Conservation (phyloP, 2,329 filamentous ascomycete genomes). For the Fusarium haematococcum region DNA sequence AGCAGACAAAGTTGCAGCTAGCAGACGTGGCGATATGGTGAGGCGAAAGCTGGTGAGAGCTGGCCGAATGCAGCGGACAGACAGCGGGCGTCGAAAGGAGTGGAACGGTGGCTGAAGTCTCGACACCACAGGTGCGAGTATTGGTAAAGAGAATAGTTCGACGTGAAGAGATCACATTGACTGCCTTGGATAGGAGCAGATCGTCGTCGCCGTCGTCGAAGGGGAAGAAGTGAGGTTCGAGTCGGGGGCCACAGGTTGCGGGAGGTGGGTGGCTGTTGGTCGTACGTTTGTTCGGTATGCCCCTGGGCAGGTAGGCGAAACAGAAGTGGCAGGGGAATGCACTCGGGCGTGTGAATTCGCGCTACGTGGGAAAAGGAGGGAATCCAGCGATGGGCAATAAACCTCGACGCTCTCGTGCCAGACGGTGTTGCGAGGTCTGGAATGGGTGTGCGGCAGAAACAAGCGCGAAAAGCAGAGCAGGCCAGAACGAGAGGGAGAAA, state of each 20-base stretch:
- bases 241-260: slow-evolving; percentile 2
- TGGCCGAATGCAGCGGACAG: slow-evolving; percentile 41
- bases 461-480: slow-evolving; percentile 37
- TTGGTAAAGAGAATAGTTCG: slow-evolving; percentile 16
- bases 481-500: slow-evolving; percentile 33
- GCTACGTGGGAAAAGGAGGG: slow-evolving; percentile 32
- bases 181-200: slow-evolving; percentile 5
- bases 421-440: slow-evolving; percentile 48
- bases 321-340: slow-evolving; percentile 23
- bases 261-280: slow-evolving; percentile 15
- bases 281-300: slow-evolving; percentile 26
- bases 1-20: slow-evolving; percentile 36
- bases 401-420: slow-evolving; percentile 48
- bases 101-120: slow-evolving; percentile 37
- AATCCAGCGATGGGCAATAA: slow-evolving; percentile 36
- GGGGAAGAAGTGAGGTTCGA: slow-evolving; percentile 12
- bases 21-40: slow-evolving; percentile 26
- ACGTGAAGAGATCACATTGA: slow-evolving; percentile 10
- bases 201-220: slow-evolving; percentile 22
- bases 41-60: slow-evolving; percentile 33
- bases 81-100: slow-evolving; percentile 35
- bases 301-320: slow-evolving; percentile 34
- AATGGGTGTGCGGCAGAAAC: slow-evolving; percentile 43
- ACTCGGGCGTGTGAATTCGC: slow-evolving; percentile 30
- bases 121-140: slow-evolving; percentile 46